Evolutionary conservation across 202 grass and related monocot species (phyloP).

Genomic region (Zizania palustris): DNA sequence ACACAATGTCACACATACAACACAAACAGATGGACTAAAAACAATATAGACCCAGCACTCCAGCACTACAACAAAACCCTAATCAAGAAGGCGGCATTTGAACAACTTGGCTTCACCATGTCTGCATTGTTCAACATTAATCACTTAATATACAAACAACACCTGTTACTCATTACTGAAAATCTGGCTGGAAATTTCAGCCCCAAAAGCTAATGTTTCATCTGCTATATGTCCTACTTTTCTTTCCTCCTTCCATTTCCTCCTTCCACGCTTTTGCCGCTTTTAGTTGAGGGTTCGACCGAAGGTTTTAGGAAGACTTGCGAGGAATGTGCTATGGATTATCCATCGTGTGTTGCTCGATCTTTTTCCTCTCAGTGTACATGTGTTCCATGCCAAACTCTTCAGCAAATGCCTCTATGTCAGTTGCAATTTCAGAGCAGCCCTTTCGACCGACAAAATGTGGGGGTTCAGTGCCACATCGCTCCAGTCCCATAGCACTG

Average conservation of each 20-base stretch:
- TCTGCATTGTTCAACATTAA: slow-evolving; percentile 20
- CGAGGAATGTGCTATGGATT: slow-evolving; percentile 22
- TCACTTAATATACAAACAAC: slow-evolving; percentile 37
- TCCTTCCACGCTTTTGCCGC: neutral
- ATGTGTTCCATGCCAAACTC: slow-evolving; percentile 55
- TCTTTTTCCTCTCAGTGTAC: slow-evolving; percentile 54
- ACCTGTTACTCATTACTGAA: neutral
- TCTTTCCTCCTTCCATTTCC: neutral
- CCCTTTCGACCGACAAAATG: slow-evolving; percentile 55
- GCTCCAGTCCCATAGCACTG: slow-evolving; percentile 52
- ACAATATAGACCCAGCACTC: slow-evolving; percentile 13
- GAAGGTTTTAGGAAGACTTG: neutral
- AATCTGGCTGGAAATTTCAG: neutral
- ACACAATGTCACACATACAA: slow-evolving; percentile 5
- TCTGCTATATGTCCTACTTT: slow-evolving; percentile 39
- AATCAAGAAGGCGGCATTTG: slow-evolving; percentile 9
- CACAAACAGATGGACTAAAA: slow-evolving; percentile 23
- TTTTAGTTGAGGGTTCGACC: neutral
- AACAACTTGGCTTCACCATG: slow-evolving; percentile 6
- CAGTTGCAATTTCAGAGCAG: slow-evolving; percentile 56
- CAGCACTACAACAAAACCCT: slow-evolving; percentile 9
- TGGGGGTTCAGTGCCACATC: slow-evolving; percentile 51
- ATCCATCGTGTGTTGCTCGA: slow-evolving; percentile 30
- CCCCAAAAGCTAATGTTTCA: slow-evolving; percentile 3
- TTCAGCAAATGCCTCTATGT: slow-evolving; percentile 53